These are phyloP conservation scores for Mortierella sp. DNA, from an alignment of 371 early-diverging fungal species.

Conservation along the genomic window DNA sequence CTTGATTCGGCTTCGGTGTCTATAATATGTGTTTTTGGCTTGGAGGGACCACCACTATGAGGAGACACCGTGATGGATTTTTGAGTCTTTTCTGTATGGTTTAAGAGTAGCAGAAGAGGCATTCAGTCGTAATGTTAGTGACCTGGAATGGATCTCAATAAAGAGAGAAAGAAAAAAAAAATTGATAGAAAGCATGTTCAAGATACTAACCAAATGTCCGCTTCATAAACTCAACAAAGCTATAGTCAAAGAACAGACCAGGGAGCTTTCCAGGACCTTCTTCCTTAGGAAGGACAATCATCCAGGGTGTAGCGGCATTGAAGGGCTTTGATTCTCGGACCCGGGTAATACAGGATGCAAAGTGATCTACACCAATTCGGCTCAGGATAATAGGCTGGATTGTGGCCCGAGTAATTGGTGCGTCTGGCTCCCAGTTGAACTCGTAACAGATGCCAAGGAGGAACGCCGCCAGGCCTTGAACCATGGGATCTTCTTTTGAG, in stretches of 20 bases:
- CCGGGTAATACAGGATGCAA: slow-evolving; percentile 81
- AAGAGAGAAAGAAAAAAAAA: not conserved
- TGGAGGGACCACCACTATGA: slow-evolving; percentile 12
- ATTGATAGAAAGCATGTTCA: not conserved
- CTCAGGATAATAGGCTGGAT: slow-evolving; percentile 85
- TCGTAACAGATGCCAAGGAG: slow-evolving; percentile 87
- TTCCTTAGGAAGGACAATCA: slow-evolving; percentile 64
- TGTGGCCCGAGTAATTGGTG: slow-evolving; percentile 74
- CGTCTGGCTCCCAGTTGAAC: slow-evolving; percentile 83
- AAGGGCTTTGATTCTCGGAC: slow-evolving; percentile 86
- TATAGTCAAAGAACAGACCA: slow-evolving; percentile 76
- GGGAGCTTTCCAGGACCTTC: slow-evolving; percentile 61
- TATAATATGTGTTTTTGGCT: slow-evolving; percentile 1
- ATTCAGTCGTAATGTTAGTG: too few relatives aligned
- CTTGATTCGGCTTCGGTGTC: slow-evolving; percentile 46
- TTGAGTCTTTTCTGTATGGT: slow-evolving; percentile 52
- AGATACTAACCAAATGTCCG: slow-evolving; percentile 70
- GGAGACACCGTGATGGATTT: slow-evolving; percentile 42
- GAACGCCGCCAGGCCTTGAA: slow-evolving; percentile 92
- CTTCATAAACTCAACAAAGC: slow-evolving; percentile 88
- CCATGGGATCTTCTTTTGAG: slow-evolving; percentile 81
- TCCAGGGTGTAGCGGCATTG: slow-evolving; percentile 73
- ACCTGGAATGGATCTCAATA: slow-evolving; percentile 14
- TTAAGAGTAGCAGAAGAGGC: slow-evolving; percentile 47
- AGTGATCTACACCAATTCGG: slow-evolving; percentile 87